These are phyloP conservation scores for Metschnikowia picachoensis DNA, from an alignment of 805 yeast species.

Conservation along the genomic window DNA sequence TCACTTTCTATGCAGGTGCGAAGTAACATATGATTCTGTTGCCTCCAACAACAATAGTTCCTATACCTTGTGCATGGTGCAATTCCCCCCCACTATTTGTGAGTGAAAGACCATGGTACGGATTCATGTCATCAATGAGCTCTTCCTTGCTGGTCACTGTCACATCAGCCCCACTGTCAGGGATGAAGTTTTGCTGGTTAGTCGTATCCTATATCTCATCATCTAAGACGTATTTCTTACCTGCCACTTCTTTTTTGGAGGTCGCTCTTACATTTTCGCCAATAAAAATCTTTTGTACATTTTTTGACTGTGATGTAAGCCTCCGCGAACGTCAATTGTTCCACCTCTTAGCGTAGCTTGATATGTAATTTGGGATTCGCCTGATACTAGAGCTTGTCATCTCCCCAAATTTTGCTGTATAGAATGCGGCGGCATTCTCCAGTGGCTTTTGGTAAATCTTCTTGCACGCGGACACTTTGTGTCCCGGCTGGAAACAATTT, in stretches of 20 bases:
- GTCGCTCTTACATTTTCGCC: neutral
- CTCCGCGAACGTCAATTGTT: neutral
- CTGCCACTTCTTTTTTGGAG: neutral
- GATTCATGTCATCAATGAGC: neutral
- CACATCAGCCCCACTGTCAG: slow-evolving; percentile 1
- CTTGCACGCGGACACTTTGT: too few relatives aligned
- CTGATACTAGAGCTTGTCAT: neutral
- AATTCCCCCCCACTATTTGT: neutral
- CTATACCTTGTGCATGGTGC: neutral
- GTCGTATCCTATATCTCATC: neutral
- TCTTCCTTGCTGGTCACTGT: neutral
- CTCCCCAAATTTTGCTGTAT: neutral
- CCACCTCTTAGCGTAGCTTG: neutral
- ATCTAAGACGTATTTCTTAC: neutral
- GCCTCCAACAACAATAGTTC: neutral
- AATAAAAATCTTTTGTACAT: neutral
- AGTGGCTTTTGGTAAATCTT: too few relatives aligned
- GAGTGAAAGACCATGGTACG: neutral
- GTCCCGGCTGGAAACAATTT: too few relatives aligned
- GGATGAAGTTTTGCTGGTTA: neutral
- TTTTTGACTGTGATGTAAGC: neutral
- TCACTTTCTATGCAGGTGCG: neutral
- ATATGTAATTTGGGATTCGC: neutral
- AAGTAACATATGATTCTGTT: neutral
- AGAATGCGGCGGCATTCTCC: too few relatives aligned